Evolutionary conservation across 352 stramenopile species (phyloP).

Genomic region (Phytopythium litorale): DNA sequence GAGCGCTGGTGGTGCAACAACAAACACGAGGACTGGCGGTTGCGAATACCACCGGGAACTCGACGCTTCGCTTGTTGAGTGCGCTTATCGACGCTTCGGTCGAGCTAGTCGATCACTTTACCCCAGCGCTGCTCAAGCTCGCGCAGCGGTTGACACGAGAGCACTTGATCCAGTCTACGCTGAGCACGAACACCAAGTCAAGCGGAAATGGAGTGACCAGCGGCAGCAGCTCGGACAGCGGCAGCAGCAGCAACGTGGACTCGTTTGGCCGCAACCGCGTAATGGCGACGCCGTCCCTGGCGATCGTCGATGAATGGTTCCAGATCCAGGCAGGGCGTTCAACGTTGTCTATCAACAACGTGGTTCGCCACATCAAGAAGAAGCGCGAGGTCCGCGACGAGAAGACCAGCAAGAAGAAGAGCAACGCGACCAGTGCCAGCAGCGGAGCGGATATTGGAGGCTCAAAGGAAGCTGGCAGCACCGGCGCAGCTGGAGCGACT

Average conservation of each 20-base stretch:
- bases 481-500: neutral
- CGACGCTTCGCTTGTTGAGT: constrained; percentile 64
- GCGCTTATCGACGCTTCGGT: constrained; percentile 51
- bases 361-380: constrained; percentile 64
- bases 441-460: constrained; percentile 7
- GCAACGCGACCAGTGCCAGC: constrained; percentile 18
- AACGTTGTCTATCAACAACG: constrained; percentile 77
- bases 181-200: constrained; percentile 12
- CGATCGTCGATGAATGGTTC: constrained; percentile 82
- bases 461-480: neutral
- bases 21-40: constrained; percentile 31
- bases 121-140: constrained; percentile 71
- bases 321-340: constrained; percentile 68
- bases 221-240: constrained; percentile 3
- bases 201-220: constrained; percentile 2
- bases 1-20: constrained; percentile 43
- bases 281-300: constrained; percentile 85
- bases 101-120: constrained; percentile 79
- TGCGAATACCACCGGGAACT: constrained; percentile 62
- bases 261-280: constrained; percentile 80
- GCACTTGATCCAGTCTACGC: constrained; percentile 64
- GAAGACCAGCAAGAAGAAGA: constrained; percentile 58
- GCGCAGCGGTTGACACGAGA: constrained; percentile 82
- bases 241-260: constrained; percentile 33
- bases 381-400: constrained; percentile 51